Base-by-base conservation (phyloP, 2,329 filamentous ascomycete genomes). In the Diplodia intermedia region DNA sequence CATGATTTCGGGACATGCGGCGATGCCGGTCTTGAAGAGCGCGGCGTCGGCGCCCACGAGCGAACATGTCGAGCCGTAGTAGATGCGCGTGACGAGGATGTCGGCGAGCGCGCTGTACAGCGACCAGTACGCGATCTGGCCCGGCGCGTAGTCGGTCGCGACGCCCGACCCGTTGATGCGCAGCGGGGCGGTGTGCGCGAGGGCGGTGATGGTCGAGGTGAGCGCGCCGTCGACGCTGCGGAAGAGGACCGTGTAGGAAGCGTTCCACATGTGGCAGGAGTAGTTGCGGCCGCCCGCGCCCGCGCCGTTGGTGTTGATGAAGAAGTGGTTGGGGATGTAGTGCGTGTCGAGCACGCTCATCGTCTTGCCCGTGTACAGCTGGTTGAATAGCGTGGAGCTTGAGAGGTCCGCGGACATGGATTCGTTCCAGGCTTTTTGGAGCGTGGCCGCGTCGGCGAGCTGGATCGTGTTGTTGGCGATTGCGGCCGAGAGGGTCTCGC, bases 261-360 rank as follows among this genome's bases (percentile, higher is more conserved):
- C 33, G 40, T 65, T 65, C 61, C 61, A 65, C 4, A 38, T 18
- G 23, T 53, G 43, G 47, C 61, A 65, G 4, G 43, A 47, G 43
- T 47, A 47, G 18, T 47, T 47, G 26, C 6, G 7, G 4, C 23
- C 29, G 26, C 29, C 12, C 4, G 26, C 18, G 50, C 29, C 12
- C 11, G 26, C 11, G 0, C 20, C 57, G 31, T 29, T 8, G 15
- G 57, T 43, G 14, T 61, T n/a, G 12, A 47, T n/a, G 23, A 61
- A 61, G 31, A n/a, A 23, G 6, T 61, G 26, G 18, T 61, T 26
- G 14, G 43, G 29, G 15, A 31, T 53, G 14, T 53, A 31, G 50
- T 53, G 33, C 4, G n/a, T 18, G 40, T 61, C 43, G 43, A 47
- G 40, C 2, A 47, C 40, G 15, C 15, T 9, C 43, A 47, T 47